phyloP scores from a whole-genome alignment of 2,329 filamentous ascomycete species.

The Ophiostoma sp. region DNA sequence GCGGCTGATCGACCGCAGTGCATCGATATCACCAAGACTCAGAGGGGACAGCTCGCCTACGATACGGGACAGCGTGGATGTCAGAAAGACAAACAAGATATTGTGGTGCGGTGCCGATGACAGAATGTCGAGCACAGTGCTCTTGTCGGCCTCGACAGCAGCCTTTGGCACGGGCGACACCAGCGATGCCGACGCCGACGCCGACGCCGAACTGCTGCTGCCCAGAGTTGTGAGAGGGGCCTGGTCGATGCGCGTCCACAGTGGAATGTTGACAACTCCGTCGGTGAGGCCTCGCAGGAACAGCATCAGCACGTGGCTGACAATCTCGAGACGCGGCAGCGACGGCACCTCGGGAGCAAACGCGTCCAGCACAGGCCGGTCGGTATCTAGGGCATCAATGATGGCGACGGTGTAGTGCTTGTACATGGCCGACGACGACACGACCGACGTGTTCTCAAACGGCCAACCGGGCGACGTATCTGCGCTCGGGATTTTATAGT shows the following conservation, averaged over 20 bases:
- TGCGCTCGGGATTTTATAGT: constrained; percentile 47
- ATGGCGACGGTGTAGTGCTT: constrained; percentile 31
- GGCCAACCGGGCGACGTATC: constrained; percentile 51
- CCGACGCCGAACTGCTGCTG: not conserved
- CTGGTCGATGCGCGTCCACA: constrained; percentile 67
- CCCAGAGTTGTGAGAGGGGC: constrained; percentile 34
- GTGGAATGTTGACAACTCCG: constrained; percentile 63
- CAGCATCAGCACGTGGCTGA: constrained; percentile 64
- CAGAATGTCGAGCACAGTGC: constrained; percentile 64
- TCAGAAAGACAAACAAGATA: constrained; percentile 83
- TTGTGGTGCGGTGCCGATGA: constrained; percentile 70
- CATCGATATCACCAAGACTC: constrained; percentile 37
- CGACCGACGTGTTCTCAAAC: constrained; percentile 36
- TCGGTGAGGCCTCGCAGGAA: constrained; percentile 74
- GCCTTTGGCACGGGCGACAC: constrained; percentile 15
- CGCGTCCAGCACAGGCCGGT: constrained; percentile 54
- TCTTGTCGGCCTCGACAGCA: constrained; percentile 43
- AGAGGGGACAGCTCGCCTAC: constrained; percentile 45
- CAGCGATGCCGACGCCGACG: not conserved
- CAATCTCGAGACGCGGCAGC: constrained; percentile 65
- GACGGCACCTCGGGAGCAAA: constrained; percentile 60
- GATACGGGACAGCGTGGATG: constrained; percentile 62
- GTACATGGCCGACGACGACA: constrained; percentile 2
- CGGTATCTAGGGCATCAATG: constrained; percentile 68
- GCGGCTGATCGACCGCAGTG: constrained; percentile 29